phyloP scores from a whole-genome alignment of 2,329 filamentous ascomycete species.

The Lanzia echinophila region DNA sequence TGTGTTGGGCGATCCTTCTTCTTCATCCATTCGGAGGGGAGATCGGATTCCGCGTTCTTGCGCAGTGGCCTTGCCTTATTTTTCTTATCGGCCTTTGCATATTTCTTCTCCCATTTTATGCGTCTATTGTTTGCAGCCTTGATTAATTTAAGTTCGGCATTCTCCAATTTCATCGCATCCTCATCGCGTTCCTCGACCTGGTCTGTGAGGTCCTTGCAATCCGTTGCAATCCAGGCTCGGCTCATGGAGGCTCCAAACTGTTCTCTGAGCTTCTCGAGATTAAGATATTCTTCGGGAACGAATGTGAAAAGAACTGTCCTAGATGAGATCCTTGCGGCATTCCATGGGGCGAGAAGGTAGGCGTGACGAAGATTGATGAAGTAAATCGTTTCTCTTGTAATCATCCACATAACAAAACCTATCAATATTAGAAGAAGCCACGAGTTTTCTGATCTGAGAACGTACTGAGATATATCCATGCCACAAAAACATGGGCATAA shows the following conservation, averaged over 20 bases:
- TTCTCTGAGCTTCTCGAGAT: constrained; percentile 67
- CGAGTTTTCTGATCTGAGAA: too few species aligned
- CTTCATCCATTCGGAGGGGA: constrained; percentile 60
- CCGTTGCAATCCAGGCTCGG: constrained; percentile 76
- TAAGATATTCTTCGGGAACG: constrained; percentile 71
- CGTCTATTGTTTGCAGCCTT: constrained; percentile 68
- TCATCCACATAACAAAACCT: too few species aligned
- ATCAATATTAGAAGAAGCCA: too few species aligned
- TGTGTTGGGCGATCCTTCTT: constrained; percentile 72
- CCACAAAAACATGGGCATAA: constrained; percentile 69
- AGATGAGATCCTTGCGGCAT: constrained; percentile 79
- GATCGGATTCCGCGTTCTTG: background rate
- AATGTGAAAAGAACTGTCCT: constrained; percentile 85
- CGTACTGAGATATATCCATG: constrained; percentile 69
- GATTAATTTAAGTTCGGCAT: constrained; percentile 79
- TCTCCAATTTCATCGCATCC: constrained; percentile 74
- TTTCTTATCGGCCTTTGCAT: constrained; percentile 38
- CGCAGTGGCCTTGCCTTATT: constrained; percentile 56
- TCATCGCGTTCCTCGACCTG: constrained; percentile 76
- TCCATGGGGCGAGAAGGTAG: constrained; percentile 78
- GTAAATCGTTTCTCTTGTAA: constrained; percentile 64
- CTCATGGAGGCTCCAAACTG: constrained; percentile 79
- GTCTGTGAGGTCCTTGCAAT: constrained; percentile 71
- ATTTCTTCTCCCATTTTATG: constrained; percentile 60
- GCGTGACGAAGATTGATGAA: constrained; percentile 91